Conservation (phyloP, 129 eudicot genomes). For the Ambrosia trifida region DNA sequence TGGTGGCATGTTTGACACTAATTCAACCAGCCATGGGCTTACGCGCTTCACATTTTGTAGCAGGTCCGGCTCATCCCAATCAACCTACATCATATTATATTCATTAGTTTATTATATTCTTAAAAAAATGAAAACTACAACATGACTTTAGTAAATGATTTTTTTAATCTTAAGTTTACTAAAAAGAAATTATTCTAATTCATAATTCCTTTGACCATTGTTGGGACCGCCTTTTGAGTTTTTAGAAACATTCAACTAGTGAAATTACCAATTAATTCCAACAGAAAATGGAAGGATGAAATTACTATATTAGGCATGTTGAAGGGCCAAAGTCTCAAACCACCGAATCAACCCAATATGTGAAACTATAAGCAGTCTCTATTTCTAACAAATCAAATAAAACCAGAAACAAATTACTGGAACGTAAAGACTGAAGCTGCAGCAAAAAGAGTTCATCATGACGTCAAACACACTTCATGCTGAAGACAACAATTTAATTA, state of each 20-base stretch:
- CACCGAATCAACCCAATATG: too few species aligned
- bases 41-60: constrained; percentile 88
- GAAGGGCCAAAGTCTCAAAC: too few species aligned
- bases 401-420: not conserved
- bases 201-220: not conserved
- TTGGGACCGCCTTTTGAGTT: not conserved
- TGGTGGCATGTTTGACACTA: constrained; percentile 67
- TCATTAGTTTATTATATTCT: not conserved
- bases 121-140: not conserved
- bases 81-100: constrained; percentile 46
- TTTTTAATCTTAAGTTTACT: not conserved
- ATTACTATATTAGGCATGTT: too few species aligned
- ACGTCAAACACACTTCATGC: constrained; percentile 6
- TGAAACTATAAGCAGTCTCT: not conserved
- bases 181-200: not conserved
- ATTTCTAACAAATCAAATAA: too few species aligned
- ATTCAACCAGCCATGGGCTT: constrained; percentile 90
- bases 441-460: not conserved
- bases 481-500: not conserved
- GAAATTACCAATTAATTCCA: too few species aligned
- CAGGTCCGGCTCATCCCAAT: constrained; percentile 90
- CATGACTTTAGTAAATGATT: not conserved
- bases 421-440: not conserved
- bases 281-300: too few species aligned
- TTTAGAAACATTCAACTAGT: too few species aligned